Evolutionary conservation across 2,329 filamentous ascomycete genomes (phyloP).

Genomic region (Pseudocercospora macadamiae): DNA sequence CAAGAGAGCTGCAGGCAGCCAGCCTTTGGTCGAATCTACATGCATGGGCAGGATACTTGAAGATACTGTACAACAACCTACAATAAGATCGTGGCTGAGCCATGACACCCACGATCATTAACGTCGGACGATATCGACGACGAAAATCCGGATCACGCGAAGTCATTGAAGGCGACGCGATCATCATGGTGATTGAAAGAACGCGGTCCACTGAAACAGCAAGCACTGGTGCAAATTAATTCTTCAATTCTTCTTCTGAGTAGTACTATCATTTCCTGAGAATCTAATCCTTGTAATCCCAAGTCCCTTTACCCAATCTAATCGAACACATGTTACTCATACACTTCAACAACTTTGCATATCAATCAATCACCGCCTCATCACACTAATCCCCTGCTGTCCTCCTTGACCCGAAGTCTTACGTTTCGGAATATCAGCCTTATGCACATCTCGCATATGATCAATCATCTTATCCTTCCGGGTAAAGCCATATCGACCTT

Average conservation of each 20-base stretch:
- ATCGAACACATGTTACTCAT: neutral
- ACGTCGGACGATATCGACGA: neutral
- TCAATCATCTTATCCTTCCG: slow-evolving; percentile 61
- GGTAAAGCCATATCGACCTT: slow-evolving; percentile 55
- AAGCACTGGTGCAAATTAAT: too few species aligned
- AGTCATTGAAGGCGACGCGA: neutral
- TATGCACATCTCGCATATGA: slow-evolving; percentile 60
- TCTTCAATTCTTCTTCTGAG: too few species aligned
- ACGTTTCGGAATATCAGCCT: slow-evolving; percentile 48
- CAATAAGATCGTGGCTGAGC: neutral
- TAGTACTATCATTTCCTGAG: too few species aligned
- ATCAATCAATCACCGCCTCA: neutral
- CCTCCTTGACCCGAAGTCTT: neutral
- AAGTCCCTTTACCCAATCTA: too few species aligned
- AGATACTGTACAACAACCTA: too few species aligned
- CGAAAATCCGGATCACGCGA: neutral
- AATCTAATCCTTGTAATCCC: too few species aligned
- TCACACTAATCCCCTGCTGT: too few species aligned
- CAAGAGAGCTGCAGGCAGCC: neutral
- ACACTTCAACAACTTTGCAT: too few species aligned
- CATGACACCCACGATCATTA: neutral
- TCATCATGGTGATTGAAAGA: too few species aligned
- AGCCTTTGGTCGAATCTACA: too few species aligned
- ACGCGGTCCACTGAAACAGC: too few species aligned
- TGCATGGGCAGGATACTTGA: too few species aligned